These are phyloP conservation scores for Leccinum subgranulosum DNA, from an alignment of 768 basidiomycete genomes.

Conservation along the genomic window DNA sequence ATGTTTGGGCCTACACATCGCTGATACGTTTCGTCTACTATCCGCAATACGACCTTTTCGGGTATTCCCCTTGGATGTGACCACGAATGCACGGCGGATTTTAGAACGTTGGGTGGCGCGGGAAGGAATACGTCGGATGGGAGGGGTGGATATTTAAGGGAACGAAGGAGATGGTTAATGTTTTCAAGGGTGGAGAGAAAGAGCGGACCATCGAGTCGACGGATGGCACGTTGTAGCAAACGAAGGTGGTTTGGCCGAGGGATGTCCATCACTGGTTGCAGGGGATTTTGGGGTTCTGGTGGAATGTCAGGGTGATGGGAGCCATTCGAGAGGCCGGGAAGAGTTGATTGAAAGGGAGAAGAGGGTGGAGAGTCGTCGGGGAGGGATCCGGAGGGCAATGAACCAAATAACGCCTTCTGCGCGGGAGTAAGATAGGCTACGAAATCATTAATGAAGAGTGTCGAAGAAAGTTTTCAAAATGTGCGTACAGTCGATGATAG, in stretches of 20 bases:
- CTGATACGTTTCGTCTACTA: slow-evolving; percentile 91
- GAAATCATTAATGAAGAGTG: slow-evolving; percentile 8
- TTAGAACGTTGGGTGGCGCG: slow-evolving; percentile 46
- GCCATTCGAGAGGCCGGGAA: slow-evolving; percentile 31
- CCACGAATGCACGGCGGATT: slow-evolving; percentile 47
- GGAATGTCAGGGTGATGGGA: slow-evolving; percentile 31
- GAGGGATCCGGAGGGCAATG: slow-evolving; percentile 46
- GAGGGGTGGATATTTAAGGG: slow-evolving; percentile 62
- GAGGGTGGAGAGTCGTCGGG: slow-evolving; percentile 30
- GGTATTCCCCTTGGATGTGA: slow-evolving; percentile 46
- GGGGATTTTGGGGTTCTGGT: slow-evolving; percentile 20
- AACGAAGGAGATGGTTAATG: slow-evolving; percentile 60
- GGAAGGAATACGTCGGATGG: slow-evolving; percentile 50
- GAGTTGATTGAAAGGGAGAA: slow-evolving; percentile 33
- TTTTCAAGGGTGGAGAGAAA: slow-evolving; percentile 60
- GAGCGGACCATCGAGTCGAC: slow-evolving; percentile 65
- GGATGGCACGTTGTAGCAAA: slow-evolving; percentile 65
- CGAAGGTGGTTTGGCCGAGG: slow-evolving; percentile 44
- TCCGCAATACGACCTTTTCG: slow-evolving; percentile 62
- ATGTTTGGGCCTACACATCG: slow-evolving; percentile 89
- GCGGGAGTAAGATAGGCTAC: slow-evolving; percentile 65
- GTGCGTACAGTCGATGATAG: slow-evolving; percentile 67
- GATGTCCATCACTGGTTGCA: slow-evolving; percentile 16
- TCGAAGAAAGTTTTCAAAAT: slow-evolving; percentile 1
- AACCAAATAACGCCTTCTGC: slow-evolving; percentile 66